phyloP scores from a whole-genome alignment of 805 yeast species.

The Brettanomyces sp. region DNA sequence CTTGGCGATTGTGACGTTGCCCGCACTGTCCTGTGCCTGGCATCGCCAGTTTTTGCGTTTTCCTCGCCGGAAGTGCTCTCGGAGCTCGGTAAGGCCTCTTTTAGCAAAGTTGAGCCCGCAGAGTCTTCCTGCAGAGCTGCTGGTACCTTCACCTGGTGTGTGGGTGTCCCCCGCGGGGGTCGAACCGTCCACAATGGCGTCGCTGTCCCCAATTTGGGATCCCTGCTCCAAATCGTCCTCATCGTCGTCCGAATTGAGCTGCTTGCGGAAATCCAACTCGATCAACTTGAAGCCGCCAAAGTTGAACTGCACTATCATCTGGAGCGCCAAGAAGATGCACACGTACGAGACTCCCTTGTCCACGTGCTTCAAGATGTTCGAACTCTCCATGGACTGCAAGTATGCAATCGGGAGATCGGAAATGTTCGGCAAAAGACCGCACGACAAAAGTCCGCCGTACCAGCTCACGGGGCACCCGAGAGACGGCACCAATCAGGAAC shows the following conservation, averaged over 20 bases:
- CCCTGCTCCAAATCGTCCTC: neutral
- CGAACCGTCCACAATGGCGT: too few relatives aligned
- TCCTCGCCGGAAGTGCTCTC: too few relatives aligned
- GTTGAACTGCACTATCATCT: conserved; percentile 60
- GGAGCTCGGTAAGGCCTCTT: too few relatives aligned
- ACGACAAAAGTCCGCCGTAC: conserved; percentile 62
- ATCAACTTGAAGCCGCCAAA: conserved; percentile 66
- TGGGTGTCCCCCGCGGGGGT: too few relatives aligned
- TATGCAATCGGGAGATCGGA: conserved; percentile 84
- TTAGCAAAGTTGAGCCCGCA: too few relatives aligned
- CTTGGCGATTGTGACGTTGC: too few relatives aligned
- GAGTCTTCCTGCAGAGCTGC: too few relatives aligned
- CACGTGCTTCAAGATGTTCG: conserved; percentile 51
- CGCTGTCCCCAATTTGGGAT: too few relatives aligned
- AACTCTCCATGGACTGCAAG: conserved; percentile 59
- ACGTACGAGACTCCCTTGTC: conserved; percentile 76
- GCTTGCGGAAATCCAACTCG: conserved; percentile 52
- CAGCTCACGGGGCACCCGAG: conserved; percentile 60
- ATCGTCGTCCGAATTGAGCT: neutral
- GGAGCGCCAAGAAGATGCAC: conserved; percentile 67
- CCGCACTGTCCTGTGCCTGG: too few relatives aligned
- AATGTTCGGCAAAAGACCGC: conserved; percentile 70
- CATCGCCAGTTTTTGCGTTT: too few relatives aligned
- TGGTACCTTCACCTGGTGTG: too few relatives aligned
- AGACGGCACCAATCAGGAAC: conserved; percentile 31